Conservation (phyloP, 2,329 filamentous ascomycete genomes). For the Aspergillus flavus region DNA sequence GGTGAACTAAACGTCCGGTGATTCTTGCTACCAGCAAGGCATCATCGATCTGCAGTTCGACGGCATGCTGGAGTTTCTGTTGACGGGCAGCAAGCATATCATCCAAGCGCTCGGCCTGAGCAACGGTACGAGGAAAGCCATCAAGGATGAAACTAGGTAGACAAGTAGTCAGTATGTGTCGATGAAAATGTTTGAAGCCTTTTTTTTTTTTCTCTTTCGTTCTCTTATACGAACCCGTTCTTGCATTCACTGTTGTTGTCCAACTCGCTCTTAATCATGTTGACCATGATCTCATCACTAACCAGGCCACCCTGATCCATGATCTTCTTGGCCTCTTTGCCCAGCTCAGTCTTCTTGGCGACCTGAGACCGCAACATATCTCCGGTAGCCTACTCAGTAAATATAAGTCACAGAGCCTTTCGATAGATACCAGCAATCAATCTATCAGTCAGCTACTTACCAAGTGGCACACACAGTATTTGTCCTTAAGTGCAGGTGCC, state of each 20-base stretch:
- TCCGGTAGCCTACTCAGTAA: slow-evolving; percentile 74
- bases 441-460: slow-evolving; percentile 56
- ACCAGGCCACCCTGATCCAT: slow-evolving; percentile 98
- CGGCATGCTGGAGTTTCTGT: slow-evolving; percentile 87
- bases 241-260: slow-evolving; percentile 93
- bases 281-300: slow-evolving; percentile 98
- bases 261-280: slow-evolving; percentile 98
- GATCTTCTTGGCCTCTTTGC: slow-evolving; percentile 98
- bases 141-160: slow-evolving; percentile 88
- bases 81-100: slow-evolving; percentile 78
- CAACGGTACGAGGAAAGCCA: slow-evolving; percentile 95
- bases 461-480: slow-evolving; percentile 95
- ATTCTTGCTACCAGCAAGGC: slow-evolving; percentile 90
- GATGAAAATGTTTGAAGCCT: slow-evolving; percentile 12
- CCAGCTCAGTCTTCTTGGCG: slow-evolving; percentile 92
- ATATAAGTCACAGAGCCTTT: slow-evolving; percentile 6
- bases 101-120: slow-evolving; percentile 93
- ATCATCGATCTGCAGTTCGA: slow-evolving; percentile 97
- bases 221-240: slow-evolving; percentile 71
- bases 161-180: slow-evolving; percentile 17
- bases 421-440: not conserved
- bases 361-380: slow-evolving; percentile 99
- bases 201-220: not conserved
- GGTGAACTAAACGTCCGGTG: slow-evolving; percentile 93
- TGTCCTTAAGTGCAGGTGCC: slow-evolving; percentile 96